phyloP scores from a whole-genome alignment of 345 rosid genomes.

The Pelargonium nanum region DNA sequence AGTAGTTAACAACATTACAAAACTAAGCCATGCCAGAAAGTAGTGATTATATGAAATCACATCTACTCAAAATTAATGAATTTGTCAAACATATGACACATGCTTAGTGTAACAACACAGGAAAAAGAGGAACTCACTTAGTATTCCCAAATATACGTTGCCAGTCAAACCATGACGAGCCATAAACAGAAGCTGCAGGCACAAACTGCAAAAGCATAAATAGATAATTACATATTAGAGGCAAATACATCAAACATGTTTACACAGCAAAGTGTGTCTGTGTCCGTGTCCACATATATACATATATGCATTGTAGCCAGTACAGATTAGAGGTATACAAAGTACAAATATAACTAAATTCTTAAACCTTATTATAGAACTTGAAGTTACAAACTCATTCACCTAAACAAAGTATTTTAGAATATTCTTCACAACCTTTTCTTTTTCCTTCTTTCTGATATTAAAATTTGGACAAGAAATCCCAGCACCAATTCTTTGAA shows the following conservation, averaged over 20 bases:
- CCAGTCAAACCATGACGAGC: constrained; percentile 71
- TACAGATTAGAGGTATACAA: too few relatives aligned
- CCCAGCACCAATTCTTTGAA: not conserved
- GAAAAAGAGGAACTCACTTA: constrained; percentile 29
- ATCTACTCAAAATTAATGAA: not conserved
- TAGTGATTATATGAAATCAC: not conserved
- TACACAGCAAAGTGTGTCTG: not conserved
- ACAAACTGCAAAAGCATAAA: constrained; percentile 40
- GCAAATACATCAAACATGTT: not conserved
- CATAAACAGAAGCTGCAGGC: constrained; percentile 64
- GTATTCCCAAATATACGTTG: constrained; percentile 46
- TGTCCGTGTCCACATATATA: too few relatives aligned
- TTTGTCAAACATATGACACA: not conserved
- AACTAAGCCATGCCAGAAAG: not conserved
- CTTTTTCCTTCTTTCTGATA: not conserved
- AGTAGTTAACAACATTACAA: not conserved
- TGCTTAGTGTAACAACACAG: not conserved
- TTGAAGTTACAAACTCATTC: not conserved
- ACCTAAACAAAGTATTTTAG: too few relatives aligned
- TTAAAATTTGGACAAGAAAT: too few relatives aligned
- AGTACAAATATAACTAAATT: too few relatives aligned
- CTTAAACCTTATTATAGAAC: not conserved
- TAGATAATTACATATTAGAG: constrained; percentile 1
- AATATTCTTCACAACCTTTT: too few relatives aligned
- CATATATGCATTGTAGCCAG: too few relatives aligned